Evolutionary conservation across 2,329 filamentous ascomycete genomes (phyloP), one percentile per base, ranked within the genome.

Genomic region (Aspergillus thermomutatus): DNA sequence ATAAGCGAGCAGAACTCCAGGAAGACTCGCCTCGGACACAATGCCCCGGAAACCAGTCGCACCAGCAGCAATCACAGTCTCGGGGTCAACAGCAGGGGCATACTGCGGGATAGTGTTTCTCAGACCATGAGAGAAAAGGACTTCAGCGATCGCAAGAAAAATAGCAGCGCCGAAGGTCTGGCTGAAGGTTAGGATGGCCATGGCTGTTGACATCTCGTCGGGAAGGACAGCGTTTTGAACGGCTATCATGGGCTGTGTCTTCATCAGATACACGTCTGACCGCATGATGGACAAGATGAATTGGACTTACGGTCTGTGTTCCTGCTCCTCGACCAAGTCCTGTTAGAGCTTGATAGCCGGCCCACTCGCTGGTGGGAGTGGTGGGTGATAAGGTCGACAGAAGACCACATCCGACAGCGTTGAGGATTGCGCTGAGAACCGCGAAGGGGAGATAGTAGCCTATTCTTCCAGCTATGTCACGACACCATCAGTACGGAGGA

Each of bases 91-190:
- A 9, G 56, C 60, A 1, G 77, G 75, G 2, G 75, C 67, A 10
- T 71, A 69, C 17, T 60, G 50, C 3, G 64, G 60, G 1, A 79
- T 61, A 4, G 64, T 66, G 1, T 59, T 61, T n/a, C 75, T 58
- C 0, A 81, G 64, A 1, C 68, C 67, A 49, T 77, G 75, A 4
- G 71, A 68, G 65, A 82, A 80, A 17, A 84, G 75, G 54, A 77
- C 79, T 59, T 84, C 77, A 0, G 72, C 82, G 25, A 82, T 74
- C 3, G 77, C 77, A 27, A 85, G 75, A 58, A 84, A 84, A 1
- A 85, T 51, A 0, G 75, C 69, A 2, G 75, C 76, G n/a, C 72
- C 72, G n/a, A 78, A 70, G 1, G 71, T 76, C 49, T 77, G 73
- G 45, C 57, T 57, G 62, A 77, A 78, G 53, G 75, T 72, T 17